A percentile compares a stretch with the other conserved stretches of the same genome.
Conservation (phyloP, 2,329 filamentous ascomycete species). For the Talaromyces rugulosus region DNA sequence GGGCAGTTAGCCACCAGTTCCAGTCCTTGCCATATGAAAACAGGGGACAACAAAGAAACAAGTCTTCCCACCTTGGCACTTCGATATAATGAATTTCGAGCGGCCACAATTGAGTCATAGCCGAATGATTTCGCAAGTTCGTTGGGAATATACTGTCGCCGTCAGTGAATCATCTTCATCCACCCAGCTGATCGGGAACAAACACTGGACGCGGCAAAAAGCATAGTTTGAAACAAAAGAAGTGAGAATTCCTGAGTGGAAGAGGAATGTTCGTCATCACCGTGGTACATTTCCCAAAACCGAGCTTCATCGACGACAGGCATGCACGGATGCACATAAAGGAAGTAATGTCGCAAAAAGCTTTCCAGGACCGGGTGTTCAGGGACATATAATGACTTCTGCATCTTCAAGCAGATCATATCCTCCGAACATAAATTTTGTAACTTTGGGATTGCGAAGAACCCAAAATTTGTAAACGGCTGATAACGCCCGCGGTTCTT, state of each 20-base stretch:
- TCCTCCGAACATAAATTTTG: conserved; percentile 35
- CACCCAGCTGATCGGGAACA: neutral
- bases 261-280: neutral
- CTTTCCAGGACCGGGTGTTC: conserved; percentile 41
- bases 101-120: neutral
- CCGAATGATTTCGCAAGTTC: neutral
- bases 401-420: conserved; percentile 44
- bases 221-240: neutral
- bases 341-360: conserved; percentile 40
- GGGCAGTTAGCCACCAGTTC: neutral
- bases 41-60: neutral
- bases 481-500: neutral
- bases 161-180: neutral
- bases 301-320: conserved; percentile 38
- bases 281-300: conserved; percentile 35
- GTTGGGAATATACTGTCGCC: neutral
- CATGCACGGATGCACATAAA: conserved; percentile 25
- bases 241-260: neutral
- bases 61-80: neutral
- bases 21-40: neutral
- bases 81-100: conserved; percentile 1
- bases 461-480: conserved; percentile 12
- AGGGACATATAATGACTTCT: conserved; percentile 46
- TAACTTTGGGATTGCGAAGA: conserved; percentile 18
- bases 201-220: neutral